Evolutionary conservation across 2,329 filamentous ascomycete species (phyloP).

Genomic region (Fusarium globosum): DNA sequence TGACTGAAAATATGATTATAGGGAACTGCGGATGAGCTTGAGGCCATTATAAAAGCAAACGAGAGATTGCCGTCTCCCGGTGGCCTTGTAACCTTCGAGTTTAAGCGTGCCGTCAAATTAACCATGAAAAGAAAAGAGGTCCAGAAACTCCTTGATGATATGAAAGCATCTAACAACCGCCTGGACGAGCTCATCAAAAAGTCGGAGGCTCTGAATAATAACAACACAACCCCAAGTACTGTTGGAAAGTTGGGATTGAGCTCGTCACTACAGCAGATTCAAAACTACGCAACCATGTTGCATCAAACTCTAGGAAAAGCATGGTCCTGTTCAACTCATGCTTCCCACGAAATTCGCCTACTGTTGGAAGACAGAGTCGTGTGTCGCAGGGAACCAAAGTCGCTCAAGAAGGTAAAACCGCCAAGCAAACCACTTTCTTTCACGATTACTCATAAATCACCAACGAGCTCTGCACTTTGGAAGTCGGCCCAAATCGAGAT

Average conservation of each 20-base stretch:
- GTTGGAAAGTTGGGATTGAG: neutral
- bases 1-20: fast-evolving
- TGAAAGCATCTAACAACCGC: neutral
- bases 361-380: neutral
- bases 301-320: neutral
- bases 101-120: neutral
- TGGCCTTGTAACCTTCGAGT: neutral
- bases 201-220: neutral
- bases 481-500: neutral
- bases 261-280: neutral
- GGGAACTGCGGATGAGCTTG: neutral
- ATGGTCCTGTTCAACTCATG: neutral
- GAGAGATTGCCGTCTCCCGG: fast-evolving
- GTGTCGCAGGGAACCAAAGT: fast-evolving
- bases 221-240: neutral
- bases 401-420: neutral
- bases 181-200: neutral
- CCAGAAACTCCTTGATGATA: neutral
- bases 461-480: neutral
- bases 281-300: neutral
- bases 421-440: neutral
- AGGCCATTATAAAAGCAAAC: neutral
- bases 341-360: neutral
- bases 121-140: neutral
- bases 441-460: neutral